Evolutionary conservation across 148 eudicot genomes (phyloP).

Genomic region (Rhododendron simsii): DNA sequence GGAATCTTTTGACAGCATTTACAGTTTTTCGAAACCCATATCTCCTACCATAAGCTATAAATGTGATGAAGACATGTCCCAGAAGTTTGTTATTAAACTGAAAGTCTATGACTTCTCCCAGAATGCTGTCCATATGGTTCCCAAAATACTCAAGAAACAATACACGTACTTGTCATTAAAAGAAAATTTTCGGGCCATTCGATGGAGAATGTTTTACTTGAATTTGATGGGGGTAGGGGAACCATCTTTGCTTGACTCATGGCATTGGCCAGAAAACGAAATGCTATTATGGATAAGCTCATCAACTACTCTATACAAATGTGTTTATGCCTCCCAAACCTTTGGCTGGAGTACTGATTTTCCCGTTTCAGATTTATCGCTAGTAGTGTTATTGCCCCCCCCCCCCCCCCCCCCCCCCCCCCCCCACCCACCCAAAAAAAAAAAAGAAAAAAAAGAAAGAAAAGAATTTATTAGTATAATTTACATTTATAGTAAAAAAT

Average conservation of each 20-base stretch:
- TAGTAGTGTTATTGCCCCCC: no score
- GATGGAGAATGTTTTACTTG: not conserved
- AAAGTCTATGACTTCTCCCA: not conserved
- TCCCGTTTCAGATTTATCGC: no score
- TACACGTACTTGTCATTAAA: not conserved
- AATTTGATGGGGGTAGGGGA: not conserved
- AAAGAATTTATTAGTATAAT: no score
- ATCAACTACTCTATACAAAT: not conserved
- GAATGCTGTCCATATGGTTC: not conserved
- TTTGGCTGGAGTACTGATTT: no score
- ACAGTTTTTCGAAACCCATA: not conserved
- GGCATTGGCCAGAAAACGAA: not conserved
- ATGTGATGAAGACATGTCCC: not conserved
- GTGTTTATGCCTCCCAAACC: no score
- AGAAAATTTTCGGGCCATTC: not conserved
- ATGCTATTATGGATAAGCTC: not conserved
- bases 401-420: no score
- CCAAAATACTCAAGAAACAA: not conserved
- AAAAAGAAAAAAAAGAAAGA: no score
- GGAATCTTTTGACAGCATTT: not conserved
- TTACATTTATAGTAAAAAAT: no score
- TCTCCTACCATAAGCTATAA: not conserved
- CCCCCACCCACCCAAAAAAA: no score
- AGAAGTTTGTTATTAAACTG: not conserved
- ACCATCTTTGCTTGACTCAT: not conserved